A percentile compares a stretch with the other conserved stretches of the same genome.
phyloP scores from a whole-genome alignment of 208 protist genomes.

The Leishmania major region DNA sequence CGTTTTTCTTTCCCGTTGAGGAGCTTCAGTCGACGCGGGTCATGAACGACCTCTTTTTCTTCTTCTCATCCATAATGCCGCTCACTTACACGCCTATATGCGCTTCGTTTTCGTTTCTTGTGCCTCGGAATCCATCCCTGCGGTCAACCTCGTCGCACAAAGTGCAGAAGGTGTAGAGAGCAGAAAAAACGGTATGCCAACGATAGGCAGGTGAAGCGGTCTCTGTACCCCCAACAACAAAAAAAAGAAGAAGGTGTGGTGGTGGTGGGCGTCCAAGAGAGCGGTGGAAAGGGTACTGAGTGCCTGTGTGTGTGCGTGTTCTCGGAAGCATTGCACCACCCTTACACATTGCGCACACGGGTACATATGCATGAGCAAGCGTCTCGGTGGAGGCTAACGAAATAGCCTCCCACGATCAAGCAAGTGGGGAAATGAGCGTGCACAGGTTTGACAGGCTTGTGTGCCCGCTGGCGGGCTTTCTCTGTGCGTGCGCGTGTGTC shows the following conservation, averaged over 20 bases:
- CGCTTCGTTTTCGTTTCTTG: background rate
- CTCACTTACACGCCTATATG: background rate
- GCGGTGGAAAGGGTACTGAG: background rate
- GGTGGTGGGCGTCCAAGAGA: background rate
- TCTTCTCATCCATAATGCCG: background rate
- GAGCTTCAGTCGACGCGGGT: too few species aligned
- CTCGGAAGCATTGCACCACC: background rate
- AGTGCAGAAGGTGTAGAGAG: too few species aligned
- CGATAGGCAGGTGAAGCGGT: too few species aligned
- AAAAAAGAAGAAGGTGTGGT: too few species aligned
- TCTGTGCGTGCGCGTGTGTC: background rate
- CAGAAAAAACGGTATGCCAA: too few species aligned
- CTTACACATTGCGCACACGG: background rate
- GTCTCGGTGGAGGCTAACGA: background rate
- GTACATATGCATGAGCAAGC: background rate
- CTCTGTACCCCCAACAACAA: too few species aligned
- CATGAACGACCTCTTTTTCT: background rate
- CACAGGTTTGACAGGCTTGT: background rate
- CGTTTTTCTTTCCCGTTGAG: background rate
- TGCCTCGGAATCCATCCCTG: background rate
- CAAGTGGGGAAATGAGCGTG: background rate
- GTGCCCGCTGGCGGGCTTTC: background rate
- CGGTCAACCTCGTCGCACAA: background rate
- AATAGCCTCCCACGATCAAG: background rate
- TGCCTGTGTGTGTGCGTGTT: background rate